These are phyloP conservation scores for Alternaria arborescens DNA, from an alignment of 2,329 filamentous ascomycete species.

Conservation along the genomic window DNA sequence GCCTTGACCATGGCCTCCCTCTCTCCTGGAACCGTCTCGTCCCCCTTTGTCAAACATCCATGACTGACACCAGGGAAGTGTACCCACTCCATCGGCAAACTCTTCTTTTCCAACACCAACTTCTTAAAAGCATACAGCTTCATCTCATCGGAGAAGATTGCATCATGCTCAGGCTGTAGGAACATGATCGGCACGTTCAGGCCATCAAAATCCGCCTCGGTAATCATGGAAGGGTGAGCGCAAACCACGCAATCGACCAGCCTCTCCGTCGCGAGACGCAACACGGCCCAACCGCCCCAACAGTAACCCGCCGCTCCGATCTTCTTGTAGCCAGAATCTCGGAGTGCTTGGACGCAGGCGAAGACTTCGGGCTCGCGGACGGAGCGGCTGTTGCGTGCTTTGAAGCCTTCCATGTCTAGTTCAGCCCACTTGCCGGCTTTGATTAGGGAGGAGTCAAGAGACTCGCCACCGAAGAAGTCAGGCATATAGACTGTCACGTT, in stretches of 20 bases:
- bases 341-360: constrained; percentile 38
- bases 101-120: constrained; percentile 26
- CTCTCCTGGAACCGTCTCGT: constrained; percentile 25
- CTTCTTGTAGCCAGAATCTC: constrained; percentile 28
- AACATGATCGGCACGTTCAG: constrained; percentile 31
- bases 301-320: constrained; percentile 57
- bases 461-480: background rate
- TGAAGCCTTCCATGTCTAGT: constrained; percentile 51
- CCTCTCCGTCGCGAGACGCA: constrained; percentile 25
- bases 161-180: constrained; percentile 31
- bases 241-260: constrained; percentile 35
- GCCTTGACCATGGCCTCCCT: constrained; percentile 29
- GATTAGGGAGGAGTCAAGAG: constrained; percentile 15
- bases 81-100: constrained; percentile 29
- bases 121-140: constrained; percentile 30
- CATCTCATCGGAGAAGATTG: constrained; percentile 31
- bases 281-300: constrained; percentile 51
- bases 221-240: constrained; percentile 29
- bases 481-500: background rate
- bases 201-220: constrained; percentile 28
- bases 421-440: constrained; percentile 18
- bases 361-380: constrained; percentile 49
- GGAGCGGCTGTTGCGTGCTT: constrained; percentile 43
- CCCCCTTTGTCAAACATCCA: constrained; percentile 32
- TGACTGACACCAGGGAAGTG: constrained; percentile 37